Evolutionary conservation across 169 alveolate species (phyloP), one percentile per base, ranked within the genome.

Genomic region (Neospora caninum): DNA sequence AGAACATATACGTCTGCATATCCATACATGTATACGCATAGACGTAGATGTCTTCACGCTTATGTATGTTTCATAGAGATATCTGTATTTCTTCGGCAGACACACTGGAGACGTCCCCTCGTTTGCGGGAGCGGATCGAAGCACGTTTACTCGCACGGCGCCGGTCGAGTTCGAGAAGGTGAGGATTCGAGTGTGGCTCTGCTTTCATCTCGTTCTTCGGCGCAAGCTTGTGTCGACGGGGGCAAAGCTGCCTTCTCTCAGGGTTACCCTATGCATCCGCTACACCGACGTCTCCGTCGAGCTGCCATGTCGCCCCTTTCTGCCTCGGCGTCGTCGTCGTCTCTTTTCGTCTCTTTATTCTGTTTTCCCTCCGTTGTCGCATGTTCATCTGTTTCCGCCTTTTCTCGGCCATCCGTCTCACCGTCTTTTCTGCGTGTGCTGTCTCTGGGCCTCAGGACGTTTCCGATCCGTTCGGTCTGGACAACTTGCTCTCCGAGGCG

Each of bases 391-490:
- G 34, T 22, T 13, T 64, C 31, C 73, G n/a, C 20, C 34, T 64
- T 64, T 64, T 64, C 73, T 6, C 73, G 13, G 58, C n/a, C 73
- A 22, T 64, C 31, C 73, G 34, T 7, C 20, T 29, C n/a, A 22
- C 7, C n/a, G 73, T 29, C 4, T 10, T 7, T 29, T 64, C 31
- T 64, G 89, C 78, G 78, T n/a, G 0, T 53, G 67, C 38, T 80
- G 20, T 53, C 16, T 38, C 29, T 49, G 86, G 53, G 9, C 94
- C 95, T 53, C 97, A 97, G 96, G 98, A 97, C 70, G 95, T 95
- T 31, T 80, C 98, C 20, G 99, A 98, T 88, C 99, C 99, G 45
- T 98, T 98, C 89, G 99, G 99, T 39, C 93, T 98, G 86, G 98
- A 97, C 92, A 96, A 97, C 73, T 96, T 98, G 54, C 96, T 98